A percentile compares a stretch with the other conserved stretches of the same genome.
Evolutionary conservation across 78 protist genomes (phyloP).

Genomic region (Pigoraptor vietnamica): DNA sequence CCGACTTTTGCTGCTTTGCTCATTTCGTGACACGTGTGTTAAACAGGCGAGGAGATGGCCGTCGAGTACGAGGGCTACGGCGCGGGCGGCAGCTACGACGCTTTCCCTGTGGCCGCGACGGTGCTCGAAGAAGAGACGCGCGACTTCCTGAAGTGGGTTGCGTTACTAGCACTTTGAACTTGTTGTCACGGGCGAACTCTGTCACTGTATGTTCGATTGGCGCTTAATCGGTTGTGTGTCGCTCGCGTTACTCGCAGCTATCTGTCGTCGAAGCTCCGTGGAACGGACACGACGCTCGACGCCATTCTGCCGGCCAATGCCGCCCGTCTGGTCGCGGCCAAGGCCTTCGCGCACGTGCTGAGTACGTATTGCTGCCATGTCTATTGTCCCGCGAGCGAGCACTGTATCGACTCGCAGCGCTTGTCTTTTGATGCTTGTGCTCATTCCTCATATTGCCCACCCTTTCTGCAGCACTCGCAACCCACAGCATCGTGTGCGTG

Average conservation of each 20-base stretch:
- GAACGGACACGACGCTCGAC: background rate
- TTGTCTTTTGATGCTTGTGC: background rate
- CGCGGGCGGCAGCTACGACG: background rate
- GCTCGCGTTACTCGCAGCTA: background rate
- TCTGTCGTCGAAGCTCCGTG: background rate
- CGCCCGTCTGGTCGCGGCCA: background rate
- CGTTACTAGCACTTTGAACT: too few relatives aligned
- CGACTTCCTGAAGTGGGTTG: background rate
- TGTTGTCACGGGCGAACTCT: too few relatives aligned
- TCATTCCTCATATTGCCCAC: background rate
- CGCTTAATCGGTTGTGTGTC: background rate
- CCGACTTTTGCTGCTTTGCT: too few relatives aligned
- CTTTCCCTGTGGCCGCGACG: background rate
- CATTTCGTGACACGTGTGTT: too few relatives aligned
- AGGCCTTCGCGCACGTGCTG: background rate
- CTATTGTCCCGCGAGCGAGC: background rate
- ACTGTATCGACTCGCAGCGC: too few relatives aligned
- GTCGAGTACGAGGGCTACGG: background rate
- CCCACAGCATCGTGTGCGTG: background rate
- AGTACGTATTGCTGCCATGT: background rate
- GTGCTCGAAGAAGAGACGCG: background rate
- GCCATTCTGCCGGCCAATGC: background rate
- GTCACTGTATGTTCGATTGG: background rate
- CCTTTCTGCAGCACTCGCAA: background rate
- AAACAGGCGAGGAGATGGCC: background rate